A percentile compares a stretch with the other conserved stretches of the same genome.
Evolutionary conservation across 2,329 filamentous ascomycete genomes (phyloP).

Genomic region (Apiospora phragmitis): DNA sequence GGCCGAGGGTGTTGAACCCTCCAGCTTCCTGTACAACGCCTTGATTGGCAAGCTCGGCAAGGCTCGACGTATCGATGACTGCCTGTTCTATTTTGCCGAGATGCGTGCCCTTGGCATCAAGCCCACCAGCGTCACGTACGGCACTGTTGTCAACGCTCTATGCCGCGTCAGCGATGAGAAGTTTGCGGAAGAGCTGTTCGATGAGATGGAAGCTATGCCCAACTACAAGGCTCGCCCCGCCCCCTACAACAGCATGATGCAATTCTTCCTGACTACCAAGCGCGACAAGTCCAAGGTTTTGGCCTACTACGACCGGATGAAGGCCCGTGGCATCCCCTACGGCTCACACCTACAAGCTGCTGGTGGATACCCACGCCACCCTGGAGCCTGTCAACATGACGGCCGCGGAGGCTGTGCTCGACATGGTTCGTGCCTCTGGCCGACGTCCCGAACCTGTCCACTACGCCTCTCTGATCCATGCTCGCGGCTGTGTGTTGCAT

Average conservation of each 20-base stretch:
- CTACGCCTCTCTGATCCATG: constrained; percentile 93
- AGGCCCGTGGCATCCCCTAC: constrained; percentile 83
- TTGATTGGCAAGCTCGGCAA: constrained; percentile 98
- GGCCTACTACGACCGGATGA: constrained; percentile 94
- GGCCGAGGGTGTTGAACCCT: constrained; percentile 90
- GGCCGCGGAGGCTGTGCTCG: constrained; percentile 81
- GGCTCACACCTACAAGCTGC: constrained; percentile 94
- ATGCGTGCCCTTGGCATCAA: constrained; percentile 93
- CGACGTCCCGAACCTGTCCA: constrained; percentile 87
- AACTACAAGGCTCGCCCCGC: constrained; percentile 98
- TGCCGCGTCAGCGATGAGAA: constrained; percentile 97
- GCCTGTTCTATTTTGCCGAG: constrained; percentile 95
- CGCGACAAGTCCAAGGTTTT: constrained; percentile 93
- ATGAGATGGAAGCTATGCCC: constrained; percentile 98
- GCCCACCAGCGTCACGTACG: constrained; percentile 96
- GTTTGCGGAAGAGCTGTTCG: constrained; percentile 95
- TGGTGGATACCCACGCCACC: constrained; percentile 93
- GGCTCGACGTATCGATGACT: constrained; percentile 96
- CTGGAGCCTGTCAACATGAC: constrained; percentile 88
- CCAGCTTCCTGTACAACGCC: constrained; percentile 96
- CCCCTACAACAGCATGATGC: constrained; percentile 99
- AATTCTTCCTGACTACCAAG: constrained; percentile 98
- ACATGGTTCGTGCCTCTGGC: constrained; percentile 72
- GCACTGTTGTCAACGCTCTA: constrained; percentile 95
- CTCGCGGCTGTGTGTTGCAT: constrained; percentile 89